phyloP scores from a whole-genome alignment of 345 rosid genomes.

The Erodium maritimum region DNA sequence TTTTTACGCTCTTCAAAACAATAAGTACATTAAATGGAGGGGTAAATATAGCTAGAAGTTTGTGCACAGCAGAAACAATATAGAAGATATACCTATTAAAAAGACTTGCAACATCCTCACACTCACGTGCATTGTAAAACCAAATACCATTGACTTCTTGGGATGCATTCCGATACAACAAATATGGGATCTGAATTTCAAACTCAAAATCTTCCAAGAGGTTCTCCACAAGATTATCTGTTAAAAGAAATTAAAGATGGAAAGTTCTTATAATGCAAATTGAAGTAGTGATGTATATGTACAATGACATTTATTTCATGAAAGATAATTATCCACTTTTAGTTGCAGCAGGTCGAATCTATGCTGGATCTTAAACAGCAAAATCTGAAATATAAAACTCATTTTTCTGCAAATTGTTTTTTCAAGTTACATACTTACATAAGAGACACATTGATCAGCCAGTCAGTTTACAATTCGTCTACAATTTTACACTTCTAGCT shows the following conservation, averaged over 20 bases:
- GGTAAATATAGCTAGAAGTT: background rate
- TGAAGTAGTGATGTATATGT: background rate
- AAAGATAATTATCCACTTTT: too few species aligned
- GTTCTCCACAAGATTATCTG: conserved; percentile 53
- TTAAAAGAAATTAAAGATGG: background rate
- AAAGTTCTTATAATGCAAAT: background rate
- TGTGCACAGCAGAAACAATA: background rate
- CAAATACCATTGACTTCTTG: conserved; percentile 61
- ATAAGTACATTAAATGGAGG: background rate
- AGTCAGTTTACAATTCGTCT: background rate
- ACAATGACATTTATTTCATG: too few species aligned
- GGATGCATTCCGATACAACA: conserved; percentile 39
- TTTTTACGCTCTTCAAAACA: background rate
- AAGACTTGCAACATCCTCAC: conserved; percentile 50
- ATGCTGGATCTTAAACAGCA: background rate
- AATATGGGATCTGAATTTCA: conserved; percentile 48
- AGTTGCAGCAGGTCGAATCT: background rate
- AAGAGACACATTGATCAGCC: background rate
- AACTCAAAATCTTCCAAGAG: conserved; percentile 51
- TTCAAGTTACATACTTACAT: too few species aligned
- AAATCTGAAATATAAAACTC: background rate
- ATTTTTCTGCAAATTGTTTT: too few species aligned
- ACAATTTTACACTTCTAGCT: background rate
- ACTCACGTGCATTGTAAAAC: conserved; percentile 46
- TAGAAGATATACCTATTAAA: conserved; percentile 28